These are phyloP conservation scores for Monascus purpureus DNA, from an alignment of 495 filamentous ascomycete genomes.

Conservation along the genomic window DNA sequence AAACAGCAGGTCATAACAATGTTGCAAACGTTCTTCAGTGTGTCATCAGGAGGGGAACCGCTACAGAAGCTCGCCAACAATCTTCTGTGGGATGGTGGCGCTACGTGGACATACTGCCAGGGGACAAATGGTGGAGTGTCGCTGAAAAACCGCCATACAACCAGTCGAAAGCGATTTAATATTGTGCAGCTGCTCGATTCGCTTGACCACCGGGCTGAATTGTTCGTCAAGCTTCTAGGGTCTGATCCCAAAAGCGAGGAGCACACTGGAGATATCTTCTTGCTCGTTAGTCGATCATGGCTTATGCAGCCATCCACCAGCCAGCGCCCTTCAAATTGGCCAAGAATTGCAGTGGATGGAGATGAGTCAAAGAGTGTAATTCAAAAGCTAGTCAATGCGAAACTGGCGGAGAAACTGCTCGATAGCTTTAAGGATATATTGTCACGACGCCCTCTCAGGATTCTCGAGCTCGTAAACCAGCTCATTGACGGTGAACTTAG, in stretches of 20 bases:
- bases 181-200: slow-evolving; percentile 27
- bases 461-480: slow-evolving; percentile 48
- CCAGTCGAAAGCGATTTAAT: slow-evolving; percentile 9
- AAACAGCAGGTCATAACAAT: slow-evolving; percentile 21
- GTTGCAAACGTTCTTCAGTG: slow-evolving; percentile 33
- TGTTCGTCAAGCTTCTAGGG: slow-evolving; percentile 41
- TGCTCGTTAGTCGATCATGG: slow-evolving; percentile 49
- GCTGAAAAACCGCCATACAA: slow-evolving; percentile 14
- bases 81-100: slow-evolving; percentile 37
- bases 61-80: slow-evolving; percentile 33
- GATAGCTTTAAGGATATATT: slow-evolving; percentile 52
- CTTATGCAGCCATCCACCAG: slow-evolving; percentile 22
- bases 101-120: slow-evolving; percentile 31
- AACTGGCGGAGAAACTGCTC: slow-evolving; percentile 53
- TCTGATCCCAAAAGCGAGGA: slow-evolving; percentile 38
- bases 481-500: slow-evolving; percentile 34
- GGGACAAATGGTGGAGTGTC: slow-evolving; percentile 20
- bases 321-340: slow-evolving; percentile 9
- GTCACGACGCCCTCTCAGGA: slow-evolving; percentile 44
- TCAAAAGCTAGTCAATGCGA: slow-evolving; percentile 41
- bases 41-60: slow-evolving; percentile 28
- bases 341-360: slow-evolving; percentile 11
- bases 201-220: slow-evolving; percentile 26
- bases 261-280: slow-evolving; percentile 46
- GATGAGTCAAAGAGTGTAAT: slow-evolving; percentile 26